Evolutionary conservation across 352 stramenopile genomes (phyloP).

Genomic region (Globisporangium cederbergense): DNA sequence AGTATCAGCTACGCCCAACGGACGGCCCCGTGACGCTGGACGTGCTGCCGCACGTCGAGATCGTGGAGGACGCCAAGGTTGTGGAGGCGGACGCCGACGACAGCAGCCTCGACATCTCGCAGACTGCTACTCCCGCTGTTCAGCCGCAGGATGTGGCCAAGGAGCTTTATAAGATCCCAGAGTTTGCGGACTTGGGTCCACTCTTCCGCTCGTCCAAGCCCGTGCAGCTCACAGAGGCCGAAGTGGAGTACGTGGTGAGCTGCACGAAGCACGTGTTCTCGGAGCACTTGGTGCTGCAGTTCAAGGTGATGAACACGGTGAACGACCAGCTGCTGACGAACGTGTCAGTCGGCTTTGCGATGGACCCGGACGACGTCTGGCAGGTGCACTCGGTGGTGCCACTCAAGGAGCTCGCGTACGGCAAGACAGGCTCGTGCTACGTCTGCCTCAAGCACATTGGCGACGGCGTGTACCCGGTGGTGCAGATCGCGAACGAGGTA

Average conservation of each 20-base stretch:
- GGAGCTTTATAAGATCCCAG: slow-evolving; percentile 95
- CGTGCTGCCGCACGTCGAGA: slow-evolving; percentile 79
- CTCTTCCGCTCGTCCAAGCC: slow-evolving; percentile 92
- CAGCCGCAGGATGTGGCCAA: slow-evolving; percentile 81
- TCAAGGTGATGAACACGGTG: slow-evolving; percentile 98
- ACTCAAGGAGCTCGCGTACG: slow-evolving; percentile 89
- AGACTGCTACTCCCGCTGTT: slow-evolving; percentile 25
- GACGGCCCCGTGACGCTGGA: slow-evolving; percentile 82
- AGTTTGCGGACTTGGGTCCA: slow-evolving; percentile 91
- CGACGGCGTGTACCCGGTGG: slow-evolving; percentile 73
- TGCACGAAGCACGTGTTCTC: slow-evolving; percentile 97
- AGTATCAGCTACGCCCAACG: slow-evolving; percentile 77
- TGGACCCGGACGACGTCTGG: slow-evolving; percentile 91
- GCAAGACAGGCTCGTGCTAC: slow-evolving; percentile 92
- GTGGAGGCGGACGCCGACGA: slow-evolving; percentile 34
- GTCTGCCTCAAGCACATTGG: slow-evolving; percentile 88
- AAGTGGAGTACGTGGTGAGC: slow-evolving; percentile 98
- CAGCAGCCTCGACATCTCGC: slow-evolving; percentile 23
- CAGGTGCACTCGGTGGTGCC: slow-evolving; percentile 88
- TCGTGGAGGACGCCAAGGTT: slow-evolving; percentile 42
- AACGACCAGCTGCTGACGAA: slow-evolving; percentile 96
- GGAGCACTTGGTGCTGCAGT: slow-evolving; percentile 96
- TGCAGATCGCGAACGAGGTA: slow-evolving; percentile 92
- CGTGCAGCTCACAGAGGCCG: slow-evolving; percentile 93
- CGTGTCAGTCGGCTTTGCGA: slow-evolving; percentile 90